Evolutionary conservation across 1,139 yeast species (phyloP).

Genomic region (Lipomyces yarrowii): DNA sequence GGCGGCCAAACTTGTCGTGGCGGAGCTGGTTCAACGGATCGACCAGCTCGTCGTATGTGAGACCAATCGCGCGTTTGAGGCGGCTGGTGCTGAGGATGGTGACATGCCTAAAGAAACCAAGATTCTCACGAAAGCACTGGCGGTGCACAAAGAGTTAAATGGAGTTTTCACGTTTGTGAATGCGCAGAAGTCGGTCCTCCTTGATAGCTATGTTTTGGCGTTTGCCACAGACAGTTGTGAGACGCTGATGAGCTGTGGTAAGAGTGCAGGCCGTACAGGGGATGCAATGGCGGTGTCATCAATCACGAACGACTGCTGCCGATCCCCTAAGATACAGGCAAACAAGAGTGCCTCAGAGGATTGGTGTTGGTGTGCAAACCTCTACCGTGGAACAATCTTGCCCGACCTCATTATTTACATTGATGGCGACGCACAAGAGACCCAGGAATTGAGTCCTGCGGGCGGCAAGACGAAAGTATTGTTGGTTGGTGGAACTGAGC

Average conservation of each 20-base stretch:
- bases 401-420: conserved; percentile 23
- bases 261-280: not conserved
- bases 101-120: not conserved
- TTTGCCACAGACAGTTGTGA: conserved; percentile 1
- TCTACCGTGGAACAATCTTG: conserved; percentile 22
- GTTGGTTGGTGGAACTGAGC: conserved; percentile 11
- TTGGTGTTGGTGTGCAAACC: conserved; percentile 22
- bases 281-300: conserved; percentile 7
- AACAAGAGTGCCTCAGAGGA: conserved; percentile 7
- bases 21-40: conserved; percentile 11
- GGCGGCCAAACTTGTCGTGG: conserved; percentile 2
- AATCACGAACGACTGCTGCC: not conserved
- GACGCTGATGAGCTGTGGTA: not conserved
- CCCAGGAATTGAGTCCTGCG: not conserved
- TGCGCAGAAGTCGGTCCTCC: conserved; percentile 20
- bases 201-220: conserved; percentile 14
- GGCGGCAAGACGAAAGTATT: conserved; percentile 9
- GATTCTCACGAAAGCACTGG: not conserved
- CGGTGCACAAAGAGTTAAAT: not conserved
- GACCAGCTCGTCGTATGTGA: conserved; percentile 16
- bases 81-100: not conserved
- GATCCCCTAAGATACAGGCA: not conserved
- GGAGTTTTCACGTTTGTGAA: conserved; percentile 7
- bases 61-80: not conserved
- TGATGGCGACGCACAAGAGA: conserved; percentile 4